Conservation (phyloP, 306 rosid genomes). For the Echinosophora koreensis region DNA sequence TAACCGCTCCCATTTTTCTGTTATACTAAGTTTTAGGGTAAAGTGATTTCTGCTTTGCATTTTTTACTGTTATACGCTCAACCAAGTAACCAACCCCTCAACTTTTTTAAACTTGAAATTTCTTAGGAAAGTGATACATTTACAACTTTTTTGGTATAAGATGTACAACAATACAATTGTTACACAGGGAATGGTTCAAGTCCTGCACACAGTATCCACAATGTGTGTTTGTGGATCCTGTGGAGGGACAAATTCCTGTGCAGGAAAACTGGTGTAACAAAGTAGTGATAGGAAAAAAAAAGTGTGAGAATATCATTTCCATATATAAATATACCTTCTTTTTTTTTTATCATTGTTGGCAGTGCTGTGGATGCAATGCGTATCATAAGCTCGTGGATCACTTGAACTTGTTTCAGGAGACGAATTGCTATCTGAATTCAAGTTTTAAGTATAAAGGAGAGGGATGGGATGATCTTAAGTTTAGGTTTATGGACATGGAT, state of each 20-base stretch:
- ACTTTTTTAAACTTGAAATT: not conserved
- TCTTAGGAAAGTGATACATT: not conserved
- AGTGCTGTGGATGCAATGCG: constrained; percentile 96
- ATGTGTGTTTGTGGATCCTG: constrained; percentile 4
- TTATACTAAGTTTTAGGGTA: not conserved
- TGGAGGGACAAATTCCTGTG: constrained; percentile 1
- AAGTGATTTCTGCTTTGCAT: not conserved
- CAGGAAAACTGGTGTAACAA: not conserved
- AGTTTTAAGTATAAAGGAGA: constrained; percentile 77
- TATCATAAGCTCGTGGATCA: constrained; percentile 97
- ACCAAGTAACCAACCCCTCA: too few relatives aligned
- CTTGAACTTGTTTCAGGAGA: constrained; percentile 92
- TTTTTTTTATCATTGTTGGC: constrained; percentile 35
- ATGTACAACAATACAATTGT: not conserved
- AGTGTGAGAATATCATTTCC: constrained; percentile 8
- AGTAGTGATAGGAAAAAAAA: not conserved
- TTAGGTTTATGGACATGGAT: constrained; percentile 70
- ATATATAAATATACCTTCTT: not conserved
- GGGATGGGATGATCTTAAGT: constrained; percentile 74
- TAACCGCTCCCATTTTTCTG: not conserved
- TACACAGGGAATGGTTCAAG: not conserved
- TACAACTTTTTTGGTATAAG: not conserved
- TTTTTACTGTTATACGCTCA: not conserved
- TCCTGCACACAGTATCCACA: not conserved
- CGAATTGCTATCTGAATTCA: constrained; percentile 84